A percentile compares a stretch with the other conserved stretches of the same genome.
Evolutionary conservation across 768 basidiomycete genomes (phyloP).

Genomic region (Leccinum rimulosum): DNA sequence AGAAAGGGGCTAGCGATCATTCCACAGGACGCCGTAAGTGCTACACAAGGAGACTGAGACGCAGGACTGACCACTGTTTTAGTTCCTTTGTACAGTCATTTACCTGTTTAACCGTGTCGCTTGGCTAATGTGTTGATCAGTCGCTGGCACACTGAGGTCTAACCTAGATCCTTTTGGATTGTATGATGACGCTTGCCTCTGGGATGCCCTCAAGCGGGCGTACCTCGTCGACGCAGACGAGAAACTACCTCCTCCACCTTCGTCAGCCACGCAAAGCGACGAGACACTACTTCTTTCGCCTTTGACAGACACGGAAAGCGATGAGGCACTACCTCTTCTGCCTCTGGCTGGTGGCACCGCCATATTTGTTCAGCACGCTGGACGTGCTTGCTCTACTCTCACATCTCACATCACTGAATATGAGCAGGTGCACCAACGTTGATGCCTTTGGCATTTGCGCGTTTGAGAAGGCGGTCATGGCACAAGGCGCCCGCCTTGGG

Average conservation of each 20-base stretch:
- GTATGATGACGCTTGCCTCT: slow-evolving; percentile 76
- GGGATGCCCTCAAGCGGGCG: slow-evolving; percentile 85
- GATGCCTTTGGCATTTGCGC: slow-evolving; percentile 59
- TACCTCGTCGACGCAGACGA: slow-evolving; percentile 65
- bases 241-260: slow-evolving; percentile 18
- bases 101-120: neutral
- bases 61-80: neutral
- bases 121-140: slow-evolving; percentile 28
- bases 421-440: slow-evolving; percentile 70
- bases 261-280: slow-evolving; percentile 37
- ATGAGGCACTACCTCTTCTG: too few relatives aligned
- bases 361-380: too few relatives aligned
- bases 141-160: slow-evolving; percentile 77
- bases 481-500: too few relatives aligned
- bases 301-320: slow-evolving; percentile 33
- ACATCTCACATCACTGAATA: slow-evolving; percentile 56
- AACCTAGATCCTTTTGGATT: slow-evolving; percentile 89
- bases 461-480: slow-evolving; percentile 43
- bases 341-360: too few relatives aligned
- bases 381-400: slow-evolving; percentile 62
- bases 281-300: slow-evolving; percentile 12
- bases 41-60: neutral
- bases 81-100: slow-evolving; percentile 39
- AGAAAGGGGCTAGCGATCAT: slow-evolving; percentile 72
- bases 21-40: slow-evolving; percentile 61